A percentile compares a stretch with the other conserved stretches of the same genome.
phyloP scores from a whole-genome alignment of 2,329 filamentous ascomycete genomes.

The Lecanoromycetidae sp. region DNA sequence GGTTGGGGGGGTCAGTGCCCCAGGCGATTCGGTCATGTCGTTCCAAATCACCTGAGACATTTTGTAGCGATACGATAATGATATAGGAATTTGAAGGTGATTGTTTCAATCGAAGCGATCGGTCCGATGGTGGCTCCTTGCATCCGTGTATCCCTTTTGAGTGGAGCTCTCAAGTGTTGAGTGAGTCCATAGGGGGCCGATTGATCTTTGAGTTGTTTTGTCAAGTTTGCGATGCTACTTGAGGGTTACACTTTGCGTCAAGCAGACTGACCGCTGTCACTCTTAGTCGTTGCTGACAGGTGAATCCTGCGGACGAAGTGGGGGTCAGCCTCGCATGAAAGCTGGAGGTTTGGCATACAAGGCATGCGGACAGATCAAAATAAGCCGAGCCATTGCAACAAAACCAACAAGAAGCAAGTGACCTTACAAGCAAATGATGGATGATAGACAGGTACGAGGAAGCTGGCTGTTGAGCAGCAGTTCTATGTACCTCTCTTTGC shows the following conservation, averaged over 20 bases:
- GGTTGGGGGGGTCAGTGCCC: conserved; percentile 25
- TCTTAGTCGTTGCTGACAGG: not conserved
- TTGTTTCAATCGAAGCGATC: not conserved
- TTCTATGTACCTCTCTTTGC: not conserved
- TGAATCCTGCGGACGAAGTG: not conserved
- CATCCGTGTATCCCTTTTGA: not conserved
- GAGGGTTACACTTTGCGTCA: no score
- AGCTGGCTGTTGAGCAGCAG: no score
- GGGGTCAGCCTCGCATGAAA: not conserved
- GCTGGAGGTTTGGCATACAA: not conserved
- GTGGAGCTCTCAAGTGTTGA: not conserved
- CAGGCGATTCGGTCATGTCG: conserved; percentile 24
- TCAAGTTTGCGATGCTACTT: not conserved
- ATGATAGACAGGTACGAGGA: no score
- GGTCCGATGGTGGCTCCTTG: not conserved
- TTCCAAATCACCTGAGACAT: conserved; percentile 15
- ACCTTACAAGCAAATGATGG: not conserved
- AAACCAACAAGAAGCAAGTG: not conserved
- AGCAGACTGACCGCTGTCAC: not conserved
- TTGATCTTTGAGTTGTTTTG: not conserved
- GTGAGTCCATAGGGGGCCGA: not conserved
- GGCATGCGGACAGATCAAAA: not conserved
- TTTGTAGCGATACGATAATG: conserved; percentile 1
- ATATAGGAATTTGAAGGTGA: not conserved
- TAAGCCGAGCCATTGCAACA: not conserved